A percentile compares a stretch with the other conserved stretches of the same genome.
phyloP scores from a whole-genome alignment of 306 rosid species.

The Hippophae gyantsensis region DNA sequence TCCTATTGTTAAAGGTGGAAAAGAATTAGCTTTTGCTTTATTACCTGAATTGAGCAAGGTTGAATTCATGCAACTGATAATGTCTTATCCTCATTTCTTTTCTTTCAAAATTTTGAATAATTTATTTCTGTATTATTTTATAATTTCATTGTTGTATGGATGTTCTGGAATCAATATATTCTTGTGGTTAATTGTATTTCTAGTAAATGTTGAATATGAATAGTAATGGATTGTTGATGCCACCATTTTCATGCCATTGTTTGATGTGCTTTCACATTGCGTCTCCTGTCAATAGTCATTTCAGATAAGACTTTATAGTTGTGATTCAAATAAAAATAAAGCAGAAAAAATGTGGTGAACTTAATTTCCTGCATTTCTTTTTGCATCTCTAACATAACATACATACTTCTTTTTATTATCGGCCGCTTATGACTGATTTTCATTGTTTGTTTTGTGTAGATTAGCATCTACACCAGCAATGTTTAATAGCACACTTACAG shows the following conservation, averaged over 20 bases:
- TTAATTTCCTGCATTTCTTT: slow-evolving; percentile 9
- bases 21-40: neutral
- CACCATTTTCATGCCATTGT: neutral
- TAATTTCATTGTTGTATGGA: too few relatives aligned
- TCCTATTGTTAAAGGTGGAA: neutral
- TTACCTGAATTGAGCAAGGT: neutral
- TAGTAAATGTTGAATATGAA: neutral
- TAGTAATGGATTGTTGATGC: neutral
- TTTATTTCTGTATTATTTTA: too few relatives aligned
- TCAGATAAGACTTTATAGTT: neutral
- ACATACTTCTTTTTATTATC: neutral
- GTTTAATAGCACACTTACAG: slow-evolving; percentile 85
- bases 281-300: neutral
- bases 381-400: neutral
- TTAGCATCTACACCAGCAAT: slow-evolving; percentile 95
- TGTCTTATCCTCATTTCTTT: neutral
- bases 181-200: too few relatives aligned
- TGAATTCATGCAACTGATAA: neutral
- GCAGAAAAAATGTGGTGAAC: neutral
- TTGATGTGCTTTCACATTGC: neutral
- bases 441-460: slow-evolving; percentile 31
- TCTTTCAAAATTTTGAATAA: too few relatives aligned
- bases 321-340: neutral
- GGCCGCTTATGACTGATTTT: slow-evolving; percentile 12
- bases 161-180: too few relatives aligned